Percentiles rank a stretch among this genome's conserved stretches.
Evolutionary conservation across 805 yeast genomes (phyloP).

Genomic region (Wickerhamomyces rabaulensis): DNA sequence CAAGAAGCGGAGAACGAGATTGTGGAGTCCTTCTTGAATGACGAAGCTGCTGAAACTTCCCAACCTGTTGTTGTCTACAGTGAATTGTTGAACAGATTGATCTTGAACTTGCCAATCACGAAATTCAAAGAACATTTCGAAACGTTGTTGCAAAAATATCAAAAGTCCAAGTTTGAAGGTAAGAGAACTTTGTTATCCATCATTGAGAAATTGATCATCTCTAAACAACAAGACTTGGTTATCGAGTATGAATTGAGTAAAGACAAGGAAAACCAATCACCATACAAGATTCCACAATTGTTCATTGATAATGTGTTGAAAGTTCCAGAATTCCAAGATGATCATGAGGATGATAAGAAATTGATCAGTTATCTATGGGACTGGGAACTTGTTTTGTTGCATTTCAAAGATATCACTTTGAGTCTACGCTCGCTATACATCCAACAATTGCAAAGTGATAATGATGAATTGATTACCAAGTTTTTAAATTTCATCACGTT

Average conservation of each 20-base stretch:
- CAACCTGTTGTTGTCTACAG: slow-evolving; percentile 32
- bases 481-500: slow-evolving; percentile 53
- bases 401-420: slow-evolving; percentile 61
- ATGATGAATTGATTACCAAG: slow-evolving; percentile 37
- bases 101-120: slow-evolving; percentile 25
- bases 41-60: slow-evolving; percentile 16
- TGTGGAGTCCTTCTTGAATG: slow-evolving; percentile 36
- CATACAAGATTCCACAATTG: slow-evolving; percentile 25
- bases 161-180: slow-evolving; percentile 27
- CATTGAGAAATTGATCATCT: slow-evolving; percentile 36
- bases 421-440: slow-evolving; percentile 58
- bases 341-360: slow-evolving; percentile 29
- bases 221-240: slow-evolving; percentile 52
- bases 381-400: slow-evolving; percentile 60
- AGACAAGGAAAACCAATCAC: slow-evolving; percentile 14
- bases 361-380: slow-evolving; percentile 51
- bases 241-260: slow-evolving; percentile 55
- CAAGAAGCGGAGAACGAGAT: slow-evolving; percentile 32
- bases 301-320: slow-evolving; percentile 32
- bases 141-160: slow-evolving; percentile 30
- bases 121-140: slow-evolving; percentile 29
- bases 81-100: slow-evolving; percentile 30
- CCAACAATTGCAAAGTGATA: slow-evolving; percentile 42
- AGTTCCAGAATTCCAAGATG: slow-evolving; percentile 28
- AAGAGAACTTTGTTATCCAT: slow-evolving; percentile 40